A percentile compares a stretch with the other conserved stretches of the same genome.
Conservation (phyloP, 2,329 filamentous ascomycete species). For the Pestalotiopsis sp. region DNA sequence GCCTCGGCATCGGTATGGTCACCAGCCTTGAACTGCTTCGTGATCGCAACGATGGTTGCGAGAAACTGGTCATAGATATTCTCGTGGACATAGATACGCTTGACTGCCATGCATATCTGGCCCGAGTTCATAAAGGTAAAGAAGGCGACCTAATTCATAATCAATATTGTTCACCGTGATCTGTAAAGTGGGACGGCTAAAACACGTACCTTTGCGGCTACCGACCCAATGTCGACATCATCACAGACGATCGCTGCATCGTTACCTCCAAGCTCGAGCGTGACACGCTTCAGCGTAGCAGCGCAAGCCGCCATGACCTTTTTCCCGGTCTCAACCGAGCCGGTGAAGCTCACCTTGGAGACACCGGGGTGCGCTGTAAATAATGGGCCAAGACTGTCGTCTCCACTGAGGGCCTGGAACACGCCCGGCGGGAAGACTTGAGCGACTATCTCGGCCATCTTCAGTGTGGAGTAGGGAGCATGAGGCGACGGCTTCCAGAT, state of each 20-base stretch:
- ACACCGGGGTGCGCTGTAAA: slow-evolving; percentile 56
- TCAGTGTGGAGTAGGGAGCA: slow-evolving; percentile 55
- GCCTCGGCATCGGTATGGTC: slow-evolving; percentile 27
- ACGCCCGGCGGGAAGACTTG: slow-evolving; percentile 57
- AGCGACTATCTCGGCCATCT: slow-evolving; percentile 52
- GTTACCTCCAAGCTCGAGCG: slow-evolving; percentile 58
- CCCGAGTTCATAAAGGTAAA: slow-evolving; percentile 55
- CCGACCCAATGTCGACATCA: slow-evolving; percentile 51
- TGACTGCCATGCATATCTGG: slow-evolving; percentile 58
- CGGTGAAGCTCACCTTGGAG: slow-evolving; percentile 62
- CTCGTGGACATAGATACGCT: slow-evolving; percentile 64
- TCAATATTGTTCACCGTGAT: not conserved
- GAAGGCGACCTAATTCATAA: slow-evolving; percentile 28
- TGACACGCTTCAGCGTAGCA: slow-evolving; percentile 55
- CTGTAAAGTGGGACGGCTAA: not conserved
- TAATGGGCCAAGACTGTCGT: slow-evolving; percentile 53
- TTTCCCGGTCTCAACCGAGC: slow-evolving; percentile 53
- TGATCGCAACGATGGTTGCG: slow-evolving; percentile 41
- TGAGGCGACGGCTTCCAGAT: slow-evolving; percentile 55
- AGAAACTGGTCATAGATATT: slow-evolving; percentile 60
- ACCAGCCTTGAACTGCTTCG: slow-evolving; percentile 45
- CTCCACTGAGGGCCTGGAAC: slow-evolving; percentile 56
- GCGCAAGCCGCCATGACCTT: slow-evolving; percentile 51
- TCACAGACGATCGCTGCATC: slow-evolving; percentile 55
- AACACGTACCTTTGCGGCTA: slow-evolving; percentile 40